Base-by-base conservation (phyloP, 164 flowering plant species). In the Macadamia tetraphylla region DNA sequence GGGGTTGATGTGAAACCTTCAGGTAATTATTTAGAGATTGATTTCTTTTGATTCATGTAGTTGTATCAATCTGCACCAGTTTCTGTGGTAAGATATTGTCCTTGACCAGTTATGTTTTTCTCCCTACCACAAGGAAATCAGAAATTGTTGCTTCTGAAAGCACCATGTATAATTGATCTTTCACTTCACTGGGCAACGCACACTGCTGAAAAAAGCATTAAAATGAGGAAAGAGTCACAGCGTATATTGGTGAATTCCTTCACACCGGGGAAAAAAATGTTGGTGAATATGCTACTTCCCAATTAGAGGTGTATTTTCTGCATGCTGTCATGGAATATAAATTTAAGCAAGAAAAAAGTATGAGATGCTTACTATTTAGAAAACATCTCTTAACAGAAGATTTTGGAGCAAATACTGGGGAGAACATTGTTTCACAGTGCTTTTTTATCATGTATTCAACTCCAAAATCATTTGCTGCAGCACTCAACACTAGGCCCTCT, bases 21-120 rank as follows among this genome's bases (percentile, higher is more conserved):
- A 12, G 95, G 87, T 81, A 89, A 88, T 76, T 88, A 87, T 84
- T 77, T 81, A 29, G 92, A 89, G 79, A 87, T 88, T 60, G 96
- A 92, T 79, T 91, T 91, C 88, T 91, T 88, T 61, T 88, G 81
- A 78, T 77, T 64, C 66, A 57, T 73, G 67, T 73, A 64, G 59
- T 56, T 53, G 42, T 71, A 63, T 40, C 57, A 42, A 32, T 53
- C 52, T 10, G 62, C 8, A 70, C 63, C 66, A 56, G 51, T 65
- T 57, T 67, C 3, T 59, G 14, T 62, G 70, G 29, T 69, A 70
- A 62, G 65, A 68, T 53, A 58, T 67, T 74, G 62, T 69, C 64
- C 67, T 70, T 51, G 76, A 71, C 67, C 61, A 75, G 74, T 67
- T 65, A 11, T 70, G 48, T 46, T 46, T 11, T 46, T 46, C 72